Percentiles rank a stretch among this genome's conserved stretches.
phyloP scores from a whole-genome alignment of 2,329 filamentous ascomycete species.

The Helminthosporium solani region DNA sequence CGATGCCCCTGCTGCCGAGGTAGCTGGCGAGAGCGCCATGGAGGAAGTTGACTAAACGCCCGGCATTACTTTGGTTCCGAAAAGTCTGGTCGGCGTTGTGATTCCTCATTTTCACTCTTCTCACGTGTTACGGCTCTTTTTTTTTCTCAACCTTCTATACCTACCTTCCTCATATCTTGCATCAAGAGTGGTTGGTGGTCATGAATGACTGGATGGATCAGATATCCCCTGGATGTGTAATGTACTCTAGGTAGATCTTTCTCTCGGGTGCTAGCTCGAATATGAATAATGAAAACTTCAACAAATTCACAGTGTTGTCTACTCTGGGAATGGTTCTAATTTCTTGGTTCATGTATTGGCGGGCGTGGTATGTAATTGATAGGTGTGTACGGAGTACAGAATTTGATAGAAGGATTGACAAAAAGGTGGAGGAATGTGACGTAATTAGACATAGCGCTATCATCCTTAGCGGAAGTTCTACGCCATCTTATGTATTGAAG shows the following conservation, averaged over 20 bases:
- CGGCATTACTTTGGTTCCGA: slow-evolving; percentile 27
- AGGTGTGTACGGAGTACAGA: too few species aligned
- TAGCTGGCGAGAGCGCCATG: slow-evolving; percentile 89
- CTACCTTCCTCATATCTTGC: slow-evolving; percentile 32
- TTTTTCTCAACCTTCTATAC: slow-evolving; percentile 25
- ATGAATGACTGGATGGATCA: slow-evolving; percentile 39
- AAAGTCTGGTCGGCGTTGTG: slow-evolving; percentile 42
- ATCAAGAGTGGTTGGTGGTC: slow-evolving; percentile 38
- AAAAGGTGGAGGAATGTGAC: too few species aligned
- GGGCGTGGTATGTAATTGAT: too few species aligned
- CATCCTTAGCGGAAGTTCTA: neutral
- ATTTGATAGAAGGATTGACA: too few species aligned
- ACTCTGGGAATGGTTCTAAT: too few species aligned
- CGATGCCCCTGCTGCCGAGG: slow-evolving; percentile 61
- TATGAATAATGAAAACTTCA: slow-evolving; percentile 37
- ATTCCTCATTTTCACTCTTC: slow-evolving; percentile 30
- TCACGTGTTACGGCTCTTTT: slow-evolving; percentile 40
- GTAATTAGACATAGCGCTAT: neutral
- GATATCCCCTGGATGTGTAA: slow-evolving; percentile 24
- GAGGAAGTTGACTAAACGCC: slow-evolving; percentile 92
- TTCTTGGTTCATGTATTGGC: too few species aligned
- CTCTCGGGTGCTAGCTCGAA: slow-evolving; percentile 21
- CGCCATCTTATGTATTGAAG: neutral
- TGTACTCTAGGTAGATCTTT: slow-evolving; percentile 38
- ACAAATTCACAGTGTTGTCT: slow-evolving; percentile 17